Conservation (phyloP, 768 basidiomycete genomes). For the Pleurotus djamor region DNA sequence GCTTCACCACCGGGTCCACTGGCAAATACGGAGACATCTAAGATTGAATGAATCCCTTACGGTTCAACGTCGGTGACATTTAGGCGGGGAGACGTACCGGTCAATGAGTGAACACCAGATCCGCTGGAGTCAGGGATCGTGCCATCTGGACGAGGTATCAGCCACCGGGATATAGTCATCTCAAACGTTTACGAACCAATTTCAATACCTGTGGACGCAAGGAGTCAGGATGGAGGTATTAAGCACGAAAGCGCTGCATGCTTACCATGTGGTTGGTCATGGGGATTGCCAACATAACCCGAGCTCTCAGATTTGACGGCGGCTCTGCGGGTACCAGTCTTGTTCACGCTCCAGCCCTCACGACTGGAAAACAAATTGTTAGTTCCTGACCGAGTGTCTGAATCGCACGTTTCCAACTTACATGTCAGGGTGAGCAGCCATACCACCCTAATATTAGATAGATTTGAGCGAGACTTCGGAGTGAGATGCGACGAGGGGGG, state of each 20-base stretch:
- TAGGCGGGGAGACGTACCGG: constrained; percentile 17
- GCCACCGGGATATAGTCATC: background rate
- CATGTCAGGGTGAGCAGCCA: constrained; percentile 41
- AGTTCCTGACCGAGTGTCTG: background rate
- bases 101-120: constrained; percentile 39
- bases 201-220: constrained; percentile 22
- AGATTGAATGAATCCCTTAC: background rate
- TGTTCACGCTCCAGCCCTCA: constrained; percentile 30
- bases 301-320: constrained; percentile 18
- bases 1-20: constrained; percentile 38
- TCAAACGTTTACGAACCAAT: constrained; percentile 19
- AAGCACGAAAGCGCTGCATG: background rate
- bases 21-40: constrained; percentile 43
- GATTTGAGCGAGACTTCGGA: background rate
- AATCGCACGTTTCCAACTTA: constrained; percentile 13
- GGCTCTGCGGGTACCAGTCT: constrained; percentile 33
- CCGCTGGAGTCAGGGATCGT: constrained; percentile 25
- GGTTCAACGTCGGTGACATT: background rate
- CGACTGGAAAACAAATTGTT: constrained; percentile 18
- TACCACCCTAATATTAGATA: constrained; percentile 24
- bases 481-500: background rate
- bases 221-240: background rate
- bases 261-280: constrained; percentile 29
- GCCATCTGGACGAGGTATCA: constrained; percentile 19
- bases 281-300: constrained; percentile 29